Base-by-base conservation (phyloP, 1,284 basidiomycete species). In the Paramarasmius palmivorus region DNA sequence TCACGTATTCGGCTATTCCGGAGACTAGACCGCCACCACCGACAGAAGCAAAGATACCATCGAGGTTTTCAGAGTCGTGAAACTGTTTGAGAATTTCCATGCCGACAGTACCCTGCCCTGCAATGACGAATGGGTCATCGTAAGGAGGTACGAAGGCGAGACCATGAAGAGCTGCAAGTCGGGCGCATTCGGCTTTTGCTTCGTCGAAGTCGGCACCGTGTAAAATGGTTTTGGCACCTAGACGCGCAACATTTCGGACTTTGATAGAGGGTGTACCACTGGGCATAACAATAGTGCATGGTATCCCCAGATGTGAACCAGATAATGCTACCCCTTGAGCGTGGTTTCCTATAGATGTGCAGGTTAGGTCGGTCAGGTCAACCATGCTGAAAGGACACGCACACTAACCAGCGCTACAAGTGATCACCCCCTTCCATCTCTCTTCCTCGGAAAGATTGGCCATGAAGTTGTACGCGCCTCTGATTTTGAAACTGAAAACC, bases 401-500 rank as follows among this genome's bases (percentile, higher is more conserved):
- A 78, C 73, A 88, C 91, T 84, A 73, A 95, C 94, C 95, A 55
- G 95, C 97, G 66, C 93, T 96, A 69, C 96, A 99, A 38, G 97
- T 98, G 54, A 99, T 82, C 60, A 99, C 97, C 56, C 97, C 97
- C 71, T 95, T 96, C 91, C 93, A 94, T 59, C 95, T 84, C 63
- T 98, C 95, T 55, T 95, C 93, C 22, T 90, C 86, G 9, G 79
- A 79, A 41, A 99, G 76, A 70, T 84, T 84, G 5, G 93, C 92
- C 97, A 99, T 99, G 70, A 98, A 93, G 73, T 99, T 99, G 79
- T 97, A 99, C 17, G 97, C 97, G 22, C 97, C 97, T 7, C 97
- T 80, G 53, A 97, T 94, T 69, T 99, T 99, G 86, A 99, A 99
- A 68, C 91, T 94, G 71, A 99, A 99, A 15, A 99, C 97, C 60